Base-by-base conservation (phyloP, 1,284 basidiomycete species). In the Leucoagaricus sp. region DNA sequence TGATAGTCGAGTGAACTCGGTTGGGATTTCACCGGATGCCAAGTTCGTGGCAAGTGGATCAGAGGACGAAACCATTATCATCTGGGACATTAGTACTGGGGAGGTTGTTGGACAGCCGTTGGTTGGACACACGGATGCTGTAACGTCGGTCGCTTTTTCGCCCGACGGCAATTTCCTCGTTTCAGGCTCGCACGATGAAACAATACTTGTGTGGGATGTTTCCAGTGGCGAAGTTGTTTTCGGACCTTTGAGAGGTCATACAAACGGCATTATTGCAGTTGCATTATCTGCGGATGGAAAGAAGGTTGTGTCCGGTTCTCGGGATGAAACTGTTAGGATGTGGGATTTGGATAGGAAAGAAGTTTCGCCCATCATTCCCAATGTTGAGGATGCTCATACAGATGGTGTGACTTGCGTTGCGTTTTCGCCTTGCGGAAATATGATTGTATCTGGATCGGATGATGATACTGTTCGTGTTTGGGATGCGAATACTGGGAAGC, bases 161-260 rank as follows among this genome's bases (percentile, higher is more conserved):
- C 44, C 45, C 7, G 57, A 59, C 29, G 57, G 54, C 6, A 49
- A 25, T 3, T 13, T 44, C 15, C n/a, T 61, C 13, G 49, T 57
- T 5, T 71, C 69, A 6, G 65, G 64, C 9, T 67, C 69, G 13
- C 41, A 46, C 31, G 70, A 72, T 53, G 33, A 57, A 3, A 71
- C 69, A 0, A 51, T 72, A 12, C 51, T 51, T 12, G 50, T 67
- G 4, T 65, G 64, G 63, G 60, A 65, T 46, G 47, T 50, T 4
- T n/a, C 45, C 15, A 60, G 53, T 12, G 59, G 59, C 12, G 31
- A 50, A 6, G 40, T 58, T 19, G 12, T 57, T 2, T 41, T 60
- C 29, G 54, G 58, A 33, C 59, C 59, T 12, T 53, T 65, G 19
- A 33, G 45, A 23, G 62, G 60, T 8, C 64, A 65, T 48, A 36